Conservation (phyloP, 352 stramenopile genomes). For the Salisapilia sapeloensis region DNA sequence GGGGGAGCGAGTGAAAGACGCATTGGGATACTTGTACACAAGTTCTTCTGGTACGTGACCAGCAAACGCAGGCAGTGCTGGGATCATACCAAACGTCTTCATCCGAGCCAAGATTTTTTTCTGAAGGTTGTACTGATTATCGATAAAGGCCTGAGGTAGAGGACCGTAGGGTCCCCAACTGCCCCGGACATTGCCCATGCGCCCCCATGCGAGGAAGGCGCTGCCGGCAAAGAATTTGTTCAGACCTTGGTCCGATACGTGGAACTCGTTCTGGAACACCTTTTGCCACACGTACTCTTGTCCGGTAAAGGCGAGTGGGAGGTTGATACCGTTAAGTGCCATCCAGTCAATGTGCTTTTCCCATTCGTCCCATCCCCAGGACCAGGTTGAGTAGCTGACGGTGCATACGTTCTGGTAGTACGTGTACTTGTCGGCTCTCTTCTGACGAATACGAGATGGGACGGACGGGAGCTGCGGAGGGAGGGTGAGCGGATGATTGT, state of each 20-base stretch:
- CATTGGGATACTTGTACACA: conserved; percentile 37
- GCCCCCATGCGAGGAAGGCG: conserved; percentile 79
- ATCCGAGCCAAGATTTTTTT: conserved; percentile 71
- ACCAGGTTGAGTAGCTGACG: conserved; percentile 81
- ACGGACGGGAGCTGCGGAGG: conserved; percentile 28
- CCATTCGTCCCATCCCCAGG: conserved; percentile 80
- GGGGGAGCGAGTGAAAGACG: conserved; percentile 64
- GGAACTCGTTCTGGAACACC: conserved; percentile 69
- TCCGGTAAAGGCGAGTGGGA: conserved; percentile 79
- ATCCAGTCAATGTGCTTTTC: conserved; percentile 87
- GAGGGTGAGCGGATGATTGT: conserved; percentile 53
- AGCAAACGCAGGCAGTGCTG: conserved; percentile 77
- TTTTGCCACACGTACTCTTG: conserved; percentile 82
- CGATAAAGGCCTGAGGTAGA: conserved; percentile 70
- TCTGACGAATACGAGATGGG: conserved; percentile 12
- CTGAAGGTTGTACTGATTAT: conserved; percentile 63
- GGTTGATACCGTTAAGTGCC: conserved; percentile 86
- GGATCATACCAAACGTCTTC: conserved; percentile 80
- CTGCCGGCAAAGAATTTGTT: conserved; percentile 81
- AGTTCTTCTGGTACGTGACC: conserved; percentile 80
- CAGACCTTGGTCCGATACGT: conserved; percentile 53
- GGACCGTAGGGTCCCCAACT: conserved; percentile 74
- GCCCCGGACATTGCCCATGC: conserved; percentile 81
- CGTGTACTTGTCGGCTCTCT: conserved; percentile 55
- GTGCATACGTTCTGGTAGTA: conserved; percentile 90